phyloP scores from a whole-genome alignment of 768 basidiomycete genomes.

The Naganishia friedmannii region DNA sequence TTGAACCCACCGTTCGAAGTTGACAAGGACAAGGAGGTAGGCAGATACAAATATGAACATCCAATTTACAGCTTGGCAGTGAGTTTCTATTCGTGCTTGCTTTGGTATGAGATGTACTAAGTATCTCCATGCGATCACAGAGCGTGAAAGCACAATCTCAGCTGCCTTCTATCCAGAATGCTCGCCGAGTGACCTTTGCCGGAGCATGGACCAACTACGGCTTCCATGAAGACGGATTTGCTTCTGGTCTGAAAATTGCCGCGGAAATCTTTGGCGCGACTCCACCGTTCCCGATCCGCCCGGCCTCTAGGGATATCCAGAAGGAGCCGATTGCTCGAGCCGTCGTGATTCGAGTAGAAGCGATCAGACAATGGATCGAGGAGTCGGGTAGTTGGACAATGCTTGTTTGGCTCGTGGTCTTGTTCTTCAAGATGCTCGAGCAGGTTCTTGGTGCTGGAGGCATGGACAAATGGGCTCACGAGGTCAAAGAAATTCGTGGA shows the following conservation, averaged over 20 bases:
- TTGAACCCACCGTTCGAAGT: constrained; percentile 70
- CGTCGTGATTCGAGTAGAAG: constrained; percentile 5
- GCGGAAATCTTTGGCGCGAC: constrained; percentile 36
- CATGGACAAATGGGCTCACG: constrained; percentile 24
- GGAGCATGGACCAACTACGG: constrained; percentile 75
- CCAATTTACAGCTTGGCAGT: constrained; percentile 64
- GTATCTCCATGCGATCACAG: constrained; percentile 40
- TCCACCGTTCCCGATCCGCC: constrained; percentile 41
- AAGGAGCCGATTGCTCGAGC: constrained; percentile 21
- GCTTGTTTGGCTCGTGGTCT: constrained; percentile 35
- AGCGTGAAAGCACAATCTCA: constrained; percentile 61
- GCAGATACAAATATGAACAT: constrained; percentile 65
- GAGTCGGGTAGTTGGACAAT: background rate
- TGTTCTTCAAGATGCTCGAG: constrained; percentile 35
- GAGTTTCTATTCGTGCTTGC: constrained; percentile 29
- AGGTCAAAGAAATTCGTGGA: constrained; percentile 35
- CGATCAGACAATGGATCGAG: constrained; percentile 8
- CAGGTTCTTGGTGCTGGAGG: constrained; percentile 27
- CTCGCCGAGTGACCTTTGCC: constrained; percentile 62
- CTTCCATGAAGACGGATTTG: constrained; percentile 78
- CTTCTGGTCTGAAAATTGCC: constrained; percentile 52
- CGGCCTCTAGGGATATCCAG: constrained; percentile 37
- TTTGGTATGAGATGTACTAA: background rate
- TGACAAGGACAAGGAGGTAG: constrained; percentile 55
- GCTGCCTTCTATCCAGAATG: constrained; percentile 63